phyloP scores from a whole-genome alignment of 2,329 filamentous ascomycete genomes.

The Alternaria arbusti region DNA sequence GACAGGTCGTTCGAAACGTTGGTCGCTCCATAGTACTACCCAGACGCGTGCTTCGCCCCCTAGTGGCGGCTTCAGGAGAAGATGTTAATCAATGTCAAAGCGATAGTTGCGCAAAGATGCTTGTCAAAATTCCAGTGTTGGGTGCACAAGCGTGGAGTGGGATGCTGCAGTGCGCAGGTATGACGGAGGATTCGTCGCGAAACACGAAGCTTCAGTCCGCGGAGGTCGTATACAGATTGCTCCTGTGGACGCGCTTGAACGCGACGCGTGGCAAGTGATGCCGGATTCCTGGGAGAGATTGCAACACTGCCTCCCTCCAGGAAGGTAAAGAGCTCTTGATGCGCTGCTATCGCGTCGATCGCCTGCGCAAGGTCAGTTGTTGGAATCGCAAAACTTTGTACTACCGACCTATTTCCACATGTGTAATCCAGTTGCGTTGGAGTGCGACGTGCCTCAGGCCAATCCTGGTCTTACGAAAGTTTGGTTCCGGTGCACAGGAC shows the following conservation, averaged over 20 bases:
- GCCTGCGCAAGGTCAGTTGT: background rate
- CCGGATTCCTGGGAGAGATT: background rate
- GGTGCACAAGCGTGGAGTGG: background rate
- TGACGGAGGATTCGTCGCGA: background rate
- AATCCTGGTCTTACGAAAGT: background rate
- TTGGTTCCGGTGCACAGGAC: background rate
- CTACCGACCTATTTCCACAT: background rate
- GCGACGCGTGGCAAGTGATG: background rate
- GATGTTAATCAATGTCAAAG: background rate
- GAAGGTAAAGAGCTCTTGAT: background rate
- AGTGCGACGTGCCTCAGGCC: background rate
- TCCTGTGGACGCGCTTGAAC: background rate
- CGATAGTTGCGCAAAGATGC: background rate
- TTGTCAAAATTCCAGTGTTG: background rate
- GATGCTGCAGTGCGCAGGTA: background rate
- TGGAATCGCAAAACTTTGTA: background rate
- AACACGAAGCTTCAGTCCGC: background rate
- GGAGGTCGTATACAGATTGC: background rate
- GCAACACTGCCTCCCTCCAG: background rate
- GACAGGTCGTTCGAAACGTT: conserved; percentile 5
- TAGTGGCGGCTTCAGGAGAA: background rate
- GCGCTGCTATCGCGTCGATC: background rate
- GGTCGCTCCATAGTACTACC: background rate
- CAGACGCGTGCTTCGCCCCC: background rate
- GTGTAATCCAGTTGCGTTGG: background rate